Conservation (phyloP, 2,329 filamentous ascomycete species). For the Ascochyta fabae region DNA sequence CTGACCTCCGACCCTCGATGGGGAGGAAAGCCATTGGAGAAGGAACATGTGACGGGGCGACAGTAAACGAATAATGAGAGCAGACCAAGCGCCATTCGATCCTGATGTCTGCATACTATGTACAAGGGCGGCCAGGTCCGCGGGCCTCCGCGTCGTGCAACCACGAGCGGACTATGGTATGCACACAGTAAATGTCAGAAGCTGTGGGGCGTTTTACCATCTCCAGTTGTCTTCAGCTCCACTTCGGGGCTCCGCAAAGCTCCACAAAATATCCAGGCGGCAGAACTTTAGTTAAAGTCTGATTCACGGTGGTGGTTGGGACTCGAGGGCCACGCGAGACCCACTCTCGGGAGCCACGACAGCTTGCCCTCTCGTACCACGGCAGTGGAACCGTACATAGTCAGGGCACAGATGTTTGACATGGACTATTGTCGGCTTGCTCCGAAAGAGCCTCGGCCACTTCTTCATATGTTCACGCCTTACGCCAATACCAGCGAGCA, state of each 20-base stretch:
- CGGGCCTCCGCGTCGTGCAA: constrained; percentile 24
- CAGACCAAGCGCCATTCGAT: constrained; percentile 17
- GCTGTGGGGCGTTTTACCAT: constrained; percentile 9
- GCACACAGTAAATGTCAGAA: constrained; percentile 8
- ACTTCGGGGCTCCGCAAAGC: background rate
- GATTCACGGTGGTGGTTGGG: constrained; percentile 1
- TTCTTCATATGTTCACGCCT: background rate
- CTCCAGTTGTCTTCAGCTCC: background rate
- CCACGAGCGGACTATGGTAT: constrained; percentile 20
- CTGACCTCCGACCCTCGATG: background rate
- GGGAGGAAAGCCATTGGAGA: background rate
- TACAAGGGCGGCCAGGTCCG: constrained; percentile 15
- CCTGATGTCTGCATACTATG: constrained; percentile 8
- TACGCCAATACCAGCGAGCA: too few relatives aligned
- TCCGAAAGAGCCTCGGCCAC: background rate
- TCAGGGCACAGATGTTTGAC: background rate
- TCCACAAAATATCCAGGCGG: constrained; percentile 2
- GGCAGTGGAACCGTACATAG: background rate
- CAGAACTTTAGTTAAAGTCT: background rate
- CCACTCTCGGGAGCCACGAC: background rate
- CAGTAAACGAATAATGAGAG: constrained; percentile 23
- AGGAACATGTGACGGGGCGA: constrained; percentile 17
- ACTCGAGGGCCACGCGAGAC: constrained; percentile 3
- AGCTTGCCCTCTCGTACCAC: background rate
- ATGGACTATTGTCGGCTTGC: background rate